Evolutionary conservation across 768 basidiomycete genomes (phyloP), one percentile per base, ranked within the genome.

Genomic region (Rhodocollybia butyracea): DNA sequence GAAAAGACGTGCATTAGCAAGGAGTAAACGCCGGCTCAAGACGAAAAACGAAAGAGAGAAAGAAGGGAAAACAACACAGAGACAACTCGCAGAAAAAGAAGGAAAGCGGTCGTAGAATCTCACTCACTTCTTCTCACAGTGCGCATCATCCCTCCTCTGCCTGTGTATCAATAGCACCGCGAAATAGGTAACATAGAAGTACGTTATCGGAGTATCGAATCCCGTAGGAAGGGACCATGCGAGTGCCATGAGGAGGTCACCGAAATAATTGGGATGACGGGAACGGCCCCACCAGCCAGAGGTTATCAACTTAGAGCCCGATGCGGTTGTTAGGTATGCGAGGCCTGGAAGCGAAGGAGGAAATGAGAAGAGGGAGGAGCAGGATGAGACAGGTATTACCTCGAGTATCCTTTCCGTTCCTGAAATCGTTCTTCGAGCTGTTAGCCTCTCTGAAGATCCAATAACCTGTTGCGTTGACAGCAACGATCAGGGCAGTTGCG

Each of bases 231-330:
- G 79, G 53, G 87, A 97, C 95, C 96, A 98, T 0, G 94, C 89
- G 42, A 92, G 70, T 22, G 85, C 86, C 90, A 97, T 97, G 55
- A 96, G 69, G 60, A 94, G 77, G 64, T 95, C 94, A 21, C 90
- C 90, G 41, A 92, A 66, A 70, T 95, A 95, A 63, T 95, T 94
- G 1, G 97, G 97, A 70, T 99, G 97, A 38, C 91, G 82, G 0
- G 90, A 95, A 47, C 80, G 71, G 8, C 95, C 96, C 97, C 97
- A 99, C 97, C 97, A 98, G 6, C 97, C 97, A 3, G 91, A 91
- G 27, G 86, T 96, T 26, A 99, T 80, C 31, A 99, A 78, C 68
- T 93, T 97, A 2, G 91, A 87, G 13, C 97, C 97, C 17, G 84
- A 81, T 59, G 85, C 81, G 2, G 97, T 98, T 39, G 82, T 77